These are phyloP conservation scores for Talaromyces sp. DNA, from an alignment of 2,329 filamentous ascomycete genomes.

Conservation along the genomic window DNA sequence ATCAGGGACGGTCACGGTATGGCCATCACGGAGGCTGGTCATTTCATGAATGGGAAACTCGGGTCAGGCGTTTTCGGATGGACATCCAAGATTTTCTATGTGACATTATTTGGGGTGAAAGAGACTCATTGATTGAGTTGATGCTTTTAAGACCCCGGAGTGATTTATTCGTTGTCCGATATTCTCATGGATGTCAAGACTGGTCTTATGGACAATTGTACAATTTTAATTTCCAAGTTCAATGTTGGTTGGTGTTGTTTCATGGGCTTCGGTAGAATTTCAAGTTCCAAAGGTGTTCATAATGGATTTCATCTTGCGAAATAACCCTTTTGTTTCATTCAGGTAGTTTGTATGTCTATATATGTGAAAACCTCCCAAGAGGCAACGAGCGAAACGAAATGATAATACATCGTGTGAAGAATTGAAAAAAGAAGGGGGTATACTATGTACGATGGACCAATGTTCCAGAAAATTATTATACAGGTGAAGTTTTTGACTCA, in stretches of 20 bases:
- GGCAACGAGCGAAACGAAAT: background rate
- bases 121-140: background rate
- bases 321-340: background rate
- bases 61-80: background rate
- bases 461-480: conserved; percentile 8
- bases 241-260: too few relatives aligned
- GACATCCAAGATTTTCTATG: too few relatives aligned
- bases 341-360: background rate
- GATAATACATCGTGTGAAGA: conserved; percentile 1
- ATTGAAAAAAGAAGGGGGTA: conserved; percentile 3
- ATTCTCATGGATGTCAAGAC: background rate
- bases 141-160: background rate
- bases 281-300: background rate
- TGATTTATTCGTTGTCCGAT: background rate
- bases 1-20: background rate
- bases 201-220: background rate
- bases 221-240: background rate
- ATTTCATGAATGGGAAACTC: too few relatives aligned
- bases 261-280: background rate
- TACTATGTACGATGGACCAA: conserved; percentile 10
- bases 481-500: background rate
- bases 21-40: background rate
- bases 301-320: background rate
- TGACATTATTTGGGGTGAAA: too few relatives aligned
- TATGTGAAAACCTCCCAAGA: background rate